Percentiles rank a stretch among this genome's conserved stretches.
phyloP scores from a whole-genome alignment of 2,329 filamentous ascomycete genomes.

The Cladosporium sp. region DNA sequence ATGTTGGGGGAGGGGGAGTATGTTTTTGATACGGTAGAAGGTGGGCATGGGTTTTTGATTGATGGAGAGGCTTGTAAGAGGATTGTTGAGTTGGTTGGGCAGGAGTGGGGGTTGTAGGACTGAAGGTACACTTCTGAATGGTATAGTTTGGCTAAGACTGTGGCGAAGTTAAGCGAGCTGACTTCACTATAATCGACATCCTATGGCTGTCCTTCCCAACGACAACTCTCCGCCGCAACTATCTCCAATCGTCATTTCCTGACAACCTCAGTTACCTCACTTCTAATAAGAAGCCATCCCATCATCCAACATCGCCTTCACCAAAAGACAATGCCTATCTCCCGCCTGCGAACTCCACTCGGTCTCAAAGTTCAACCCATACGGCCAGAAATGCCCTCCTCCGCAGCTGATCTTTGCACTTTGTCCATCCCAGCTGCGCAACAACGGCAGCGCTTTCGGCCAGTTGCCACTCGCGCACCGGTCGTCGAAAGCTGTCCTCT shows the following conservation, averaged over 20 bases:
- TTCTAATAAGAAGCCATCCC: slow-evolving; percentile 6
- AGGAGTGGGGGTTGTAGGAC: slow-evolving; percentile 18
- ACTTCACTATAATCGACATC: background rate
- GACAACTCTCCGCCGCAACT: background rate
- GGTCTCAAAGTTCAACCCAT: slow-evolving; percentile 25
- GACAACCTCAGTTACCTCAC: background rate
- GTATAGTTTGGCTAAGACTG: background rate
- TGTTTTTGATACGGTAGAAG: slow-evolving; percentile 8
- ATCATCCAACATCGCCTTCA: slow-evolving; percentile 5
- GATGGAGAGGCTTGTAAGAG: background rate
- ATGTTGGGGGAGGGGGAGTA: slow-evolving; percentile 13
- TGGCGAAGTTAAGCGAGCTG: background rate
- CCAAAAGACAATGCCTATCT: background rate
- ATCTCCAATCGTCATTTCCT: background rate
- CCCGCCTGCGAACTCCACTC: slow-evolving; percentile 22
- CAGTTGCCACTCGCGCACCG: slow-evolving; percentile 20
- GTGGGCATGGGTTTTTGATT: slow-evolving; percentile 21
- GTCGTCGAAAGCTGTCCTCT: slow-evolving; percentile 14
- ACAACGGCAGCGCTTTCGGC: slow-evolving; percentile 18
- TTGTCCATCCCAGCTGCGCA: slow-evolving; percentile 22
- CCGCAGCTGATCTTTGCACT: slow-evolving; percentile 21
- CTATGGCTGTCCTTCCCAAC: background rate
- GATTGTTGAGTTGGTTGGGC: background rate
- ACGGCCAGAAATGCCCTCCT: slow-evolving; percentile 24
- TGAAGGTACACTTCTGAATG: too few species aligned